Conservation (phyloP, 1,139 yeast species). For the Nadsonia commutata region DNA sequence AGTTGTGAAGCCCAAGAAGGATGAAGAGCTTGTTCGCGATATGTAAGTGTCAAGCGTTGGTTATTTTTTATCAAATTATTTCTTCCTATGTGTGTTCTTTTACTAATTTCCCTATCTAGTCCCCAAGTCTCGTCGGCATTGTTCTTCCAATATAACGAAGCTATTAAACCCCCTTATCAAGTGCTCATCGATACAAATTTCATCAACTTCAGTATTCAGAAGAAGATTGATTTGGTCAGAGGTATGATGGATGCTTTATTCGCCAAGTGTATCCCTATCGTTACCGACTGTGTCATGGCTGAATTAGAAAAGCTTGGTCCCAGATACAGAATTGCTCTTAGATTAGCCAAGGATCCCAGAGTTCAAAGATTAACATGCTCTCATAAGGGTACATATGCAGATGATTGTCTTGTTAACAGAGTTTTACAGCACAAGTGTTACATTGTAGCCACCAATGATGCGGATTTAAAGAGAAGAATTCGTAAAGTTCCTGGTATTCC, state of each 20-base stretch:
- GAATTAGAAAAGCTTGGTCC: slow-evolving; percentile 94
- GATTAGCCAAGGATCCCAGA: slow-evolving; percentile 86
- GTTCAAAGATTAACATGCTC: slow-evolving; percentile 76
- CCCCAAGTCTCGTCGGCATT: slow-evolving; percentile 95
- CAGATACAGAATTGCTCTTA: slow-evolving; percentile 80
- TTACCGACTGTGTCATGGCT: slow-evolving; percentile 96
- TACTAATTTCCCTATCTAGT: slow-evolving; percentile 9
- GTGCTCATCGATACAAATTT: slow-evolving; percentile 91
- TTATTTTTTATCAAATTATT: background rate
- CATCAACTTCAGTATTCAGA: slow-evolving; percentile 88
- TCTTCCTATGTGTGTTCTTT: background rate
- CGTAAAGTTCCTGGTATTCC: slow-evolving; percentile 97
- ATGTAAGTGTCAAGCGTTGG: no score
- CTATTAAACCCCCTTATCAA: slow-evolving; percentile 94
- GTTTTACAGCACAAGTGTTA: slow-evolving; percentile 93
- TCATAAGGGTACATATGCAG: slow-evolving; percentile 95
- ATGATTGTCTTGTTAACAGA: slow-evolving; percentile 87
- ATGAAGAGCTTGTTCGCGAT: slow-evolving; percentile 68
- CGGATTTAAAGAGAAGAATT: slow-evolving; percentile 85
- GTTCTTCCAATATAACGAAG: slow-evolving; percentile 85
- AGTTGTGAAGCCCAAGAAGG: slow-evolving; percentile 29
- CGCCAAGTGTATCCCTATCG: slow-evolving; percentile 90
- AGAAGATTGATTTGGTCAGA: slow-evolving; percentile 79
- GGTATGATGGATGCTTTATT: slow-evolving; percentile 93
- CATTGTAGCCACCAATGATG: slow-evolving; percentile 96